Base-by-base conservation (phyloP, 192 early-diverging fungal species). In the Diversispora epigaea region DNA sequence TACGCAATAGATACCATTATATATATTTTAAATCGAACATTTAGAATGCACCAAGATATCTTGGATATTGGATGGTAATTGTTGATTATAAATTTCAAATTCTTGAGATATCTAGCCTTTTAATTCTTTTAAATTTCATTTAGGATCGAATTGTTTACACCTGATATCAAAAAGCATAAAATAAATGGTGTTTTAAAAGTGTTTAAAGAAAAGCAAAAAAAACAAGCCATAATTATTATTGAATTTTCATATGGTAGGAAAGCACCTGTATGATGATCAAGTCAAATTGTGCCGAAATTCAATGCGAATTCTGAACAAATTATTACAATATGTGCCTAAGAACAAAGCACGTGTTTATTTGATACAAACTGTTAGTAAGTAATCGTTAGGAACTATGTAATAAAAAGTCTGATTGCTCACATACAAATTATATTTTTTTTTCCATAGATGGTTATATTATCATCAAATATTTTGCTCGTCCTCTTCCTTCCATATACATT, bases 1-100 rank as follows among this genome's bases (percentile, higher is more conserved):
- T 64, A 52, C 22, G 40, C 49, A 14, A 64, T 64, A 39, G 61
- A 64, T 19, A 64, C 61, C 47, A n/a, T 64, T n/a, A 64, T 74
- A 1, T 74, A 74, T 74, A 74, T 74, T 40, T 63, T 74, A 54
- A 74, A 61, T 52, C 45, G 61, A 17, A 22, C 52, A 74, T 74
- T 74, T n/a, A 45, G 49, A 17, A 17, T 73, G 3, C 71, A 73
- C 49, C 39, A 55, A 25, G 60, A 74, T 19, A 25, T 64, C 41
- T 54, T 74, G 41, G 61, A 74, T 17, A 54, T n/a, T 55, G 72
- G 60, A 11, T 74, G 32, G 47, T 63, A 74, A 74, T 25, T 60
- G 21, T 60, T 9, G 32, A 71, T 71, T 71, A 46, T 58, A 58
- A 46, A 45, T 58, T 71, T 66, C 25, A 49, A 66, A 66, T n/a